Evolutionary conservation across 2,329 filamentous ascomycete species (phyloP).

Genomic region (Penicillium sp.): DNA sequence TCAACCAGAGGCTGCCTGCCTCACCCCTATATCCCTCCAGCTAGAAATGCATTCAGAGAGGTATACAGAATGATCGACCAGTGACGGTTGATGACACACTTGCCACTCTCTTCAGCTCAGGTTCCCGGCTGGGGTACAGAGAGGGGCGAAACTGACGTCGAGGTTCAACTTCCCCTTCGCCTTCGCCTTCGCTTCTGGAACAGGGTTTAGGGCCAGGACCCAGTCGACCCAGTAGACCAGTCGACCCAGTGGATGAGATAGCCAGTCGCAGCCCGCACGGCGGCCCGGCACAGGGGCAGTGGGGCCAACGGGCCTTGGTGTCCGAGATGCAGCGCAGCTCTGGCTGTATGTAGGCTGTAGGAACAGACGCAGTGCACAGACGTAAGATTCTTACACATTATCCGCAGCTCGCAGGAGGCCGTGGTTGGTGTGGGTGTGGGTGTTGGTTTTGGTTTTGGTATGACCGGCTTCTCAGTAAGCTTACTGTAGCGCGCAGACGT

Average conservation of each 20-base stretch:
- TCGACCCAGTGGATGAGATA: slow-evolving; percentile 1
- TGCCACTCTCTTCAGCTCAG: slow-evolving; percentile 1
- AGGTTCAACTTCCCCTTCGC: too few relatives aligned
- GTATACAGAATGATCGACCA: background rate
- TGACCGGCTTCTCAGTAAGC: slow-evolving; percentile 9
- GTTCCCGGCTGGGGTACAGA: slow-evolving; percentile 3
- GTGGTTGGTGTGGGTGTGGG: slow-evolving; percentile 11
- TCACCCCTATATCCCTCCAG: background rate
- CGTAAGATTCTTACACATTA: slow-evolving; percentile 10
- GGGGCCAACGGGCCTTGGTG: slow-evolving; percentile 17
- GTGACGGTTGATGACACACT: background rate
- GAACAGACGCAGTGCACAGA: slow-evolving; percentile 16
- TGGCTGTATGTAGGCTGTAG: too few relatives aligned
- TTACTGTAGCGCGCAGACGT: background rate
- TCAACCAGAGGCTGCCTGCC: background rate
- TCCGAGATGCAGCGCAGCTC: slow-evolving; percentile 6
- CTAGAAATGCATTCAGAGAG: too few relatives aligned
- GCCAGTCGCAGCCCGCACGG: slow-evolving; percentile 4
- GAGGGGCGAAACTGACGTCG: slow-evolving; percentile 2
- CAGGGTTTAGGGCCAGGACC: slow-evolving; percentile 14
- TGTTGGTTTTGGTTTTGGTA: too few relatives aligned
- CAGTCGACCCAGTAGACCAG: slow-evolving; percentile 1
- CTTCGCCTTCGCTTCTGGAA: slow-evolving; percentile 18
- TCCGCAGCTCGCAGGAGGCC: background rate
- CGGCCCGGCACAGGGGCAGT: slow-evolving; percentile 4